Evolutionary conservation across 2,329 filamentous ascomycete species (phyloP).

Genomic region (Diplocarpon mali): DNA sequence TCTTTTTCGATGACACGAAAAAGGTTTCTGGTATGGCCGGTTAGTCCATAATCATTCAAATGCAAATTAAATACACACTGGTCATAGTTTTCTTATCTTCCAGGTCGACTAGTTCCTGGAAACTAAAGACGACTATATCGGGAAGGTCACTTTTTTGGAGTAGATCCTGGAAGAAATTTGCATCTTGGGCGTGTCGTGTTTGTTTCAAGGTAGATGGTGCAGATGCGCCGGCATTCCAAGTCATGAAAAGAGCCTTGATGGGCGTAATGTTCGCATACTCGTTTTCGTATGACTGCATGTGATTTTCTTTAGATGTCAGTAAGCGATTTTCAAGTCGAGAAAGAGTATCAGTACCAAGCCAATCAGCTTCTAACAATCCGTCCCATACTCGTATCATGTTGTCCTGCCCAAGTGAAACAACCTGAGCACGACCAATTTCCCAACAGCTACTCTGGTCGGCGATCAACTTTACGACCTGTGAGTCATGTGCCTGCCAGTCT

Average conservation of each 20-base stretch:
- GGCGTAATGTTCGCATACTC: slow-evolving; percentile 82
- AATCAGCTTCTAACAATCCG: slow-evolving; percentile 84
- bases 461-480: slow-evolving; percentile 66
- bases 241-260: slow-evolving; percentile 69
- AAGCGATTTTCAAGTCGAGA: background rate
- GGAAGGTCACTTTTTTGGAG: slow-evolving; percentile 67
- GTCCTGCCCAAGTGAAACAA: slow-evolving; percentile 79
- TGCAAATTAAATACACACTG: slow-evolving; percentile 36
- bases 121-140: slow-evolving; percentile 89
- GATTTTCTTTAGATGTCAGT: slow-evolving; percentile 42
- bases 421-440: slow-evolving; percentile 72
- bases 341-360: slow-evolving; percentile 48
- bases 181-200: slow-evolving; percentile 53
- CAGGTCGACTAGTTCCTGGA: slow-evolving; percentile 95
- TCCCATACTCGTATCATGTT: slow-evolving; percentile 83
- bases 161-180: slow-evolving; percentile 69
- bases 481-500: slow-evolving; percentile 87
- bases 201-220: slow-evolving; percentile 64
- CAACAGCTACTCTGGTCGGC: slow-evolving; percentile 76
- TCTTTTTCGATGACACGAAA: slow-evolving; percentile 75
- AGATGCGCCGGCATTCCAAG: slow-evolving; percentile 95
- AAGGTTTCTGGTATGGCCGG: slow-evolving; percentile 50
- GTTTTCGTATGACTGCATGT: slow-evolving; percentile 75
- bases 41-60: slow-evolving; percentile 23
- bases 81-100: slow-evolving; percentile 96